phyloP scores from a whole-genome alignment of 2,329 filamentous ascomycete genomes.

The Talaromyces sp. region DNA sequence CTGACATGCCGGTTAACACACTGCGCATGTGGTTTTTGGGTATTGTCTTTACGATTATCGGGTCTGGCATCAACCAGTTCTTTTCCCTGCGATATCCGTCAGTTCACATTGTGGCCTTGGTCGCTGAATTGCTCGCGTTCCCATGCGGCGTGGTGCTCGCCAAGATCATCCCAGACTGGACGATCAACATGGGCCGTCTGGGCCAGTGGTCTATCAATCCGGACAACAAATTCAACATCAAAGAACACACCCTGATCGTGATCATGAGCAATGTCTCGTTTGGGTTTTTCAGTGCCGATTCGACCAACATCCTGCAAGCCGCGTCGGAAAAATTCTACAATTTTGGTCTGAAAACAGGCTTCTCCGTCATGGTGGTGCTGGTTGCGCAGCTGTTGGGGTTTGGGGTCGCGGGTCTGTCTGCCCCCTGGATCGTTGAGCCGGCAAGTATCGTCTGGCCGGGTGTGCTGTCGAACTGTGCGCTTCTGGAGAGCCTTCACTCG shows the following conservation, averaged over 20 bases:
- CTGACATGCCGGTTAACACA: conserved; percentile 22
- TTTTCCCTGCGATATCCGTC: conserved; percentile 42
- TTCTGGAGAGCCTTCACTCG: conserved; percentile 34
- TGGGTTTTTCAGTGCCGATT: conserved; percentile 40
- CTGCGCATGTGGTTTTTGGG: conserved; percentile 41
- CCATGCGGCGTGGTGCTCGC: conserved; percentile 37
- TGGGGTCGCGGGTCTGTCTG: conserved; percentile 34
- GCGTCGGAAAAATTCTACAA: conserved; percentile 34
- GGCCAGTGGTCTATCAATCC: conserved; percentile 31
- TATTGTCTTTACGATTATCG: conserved; percentile 40
- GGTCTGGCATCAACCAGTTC: conserved; percentile 43
- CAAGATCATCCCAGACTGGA: conserved; percentile 33
- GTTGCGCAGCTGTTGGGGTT: conserved; percentile 37
- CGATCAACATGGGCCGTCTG: conserved; percentile 12
- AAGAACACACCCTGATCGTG: conserved; percentile 42
- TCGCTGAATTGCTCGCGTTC: conserved; percentile 40
- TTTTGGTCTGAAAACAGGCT: conserved; percentile 34
- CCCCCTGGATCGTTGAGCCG: conserved; percentile 34
- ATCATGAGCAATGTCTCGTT: conserved; percentile 48
- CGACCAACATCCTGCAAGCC: conserved; percentile 44
- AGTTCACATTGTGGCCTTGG: conserved; percentile 40
- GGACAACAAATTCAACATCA: conserved; percentile 42
- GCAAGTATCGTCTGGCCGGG: conserved; percentile 37
- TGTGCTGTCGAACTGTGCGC: conserved; percentile 33
- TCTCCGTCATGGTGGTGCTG: conserved; percentile 33